phyloP scores from a whole-genome alignment of 192 early-diverging fungal genomes.

The Jimgerdemannia lactiflua region DNA sequence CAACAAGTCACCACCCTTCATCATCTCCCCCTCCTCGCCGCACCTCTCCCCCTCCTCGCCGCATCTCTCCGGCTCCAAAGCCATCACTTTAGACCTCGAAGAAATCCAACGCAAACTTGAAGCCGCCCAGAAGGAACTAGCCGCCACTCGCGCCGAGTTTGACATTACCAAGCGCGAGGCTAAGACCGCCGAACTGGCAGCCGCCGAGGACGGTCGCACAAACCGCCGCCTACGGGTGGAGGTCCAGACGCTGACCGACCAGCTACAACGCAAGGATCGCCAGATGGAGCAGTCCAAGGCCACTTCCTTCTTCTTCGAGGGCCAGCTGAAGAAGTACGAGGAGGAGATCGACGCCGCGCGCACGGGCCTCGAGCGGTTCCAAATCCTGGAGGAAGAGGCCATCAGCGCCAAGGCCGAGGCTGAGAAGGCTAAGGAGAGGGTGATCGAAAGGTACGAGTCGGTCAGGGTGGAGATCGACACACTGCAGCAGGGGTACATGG shows the following conservation, averaged over 20 bases:
- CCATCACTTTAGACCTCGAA: slow-evolving; percentile 22
- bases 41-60: neutral
- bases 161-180: slow-evolving; percentile 31
- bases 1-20: neutral
- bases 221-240: slow-evolving; percentile 33
- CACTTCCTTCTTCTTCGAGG: slow-evolving; percentile 40
- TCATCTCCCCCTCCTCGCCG: neutral
- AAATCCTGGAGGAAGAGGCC: slow-evolving; percentile 32
- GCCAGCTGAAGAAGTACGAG: slow-evolving; percentile 38
- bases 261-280: slow-evolving; percentile 35
- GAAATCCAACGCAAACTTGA: slow-evolving; percentile 34
- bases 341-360: slow-evolving; percentile 36
- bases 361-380: slow-evolving; percentile 30
- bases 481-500: slow-evolving; percentile 18
- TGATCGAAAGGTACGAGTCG: slow-evolving; percentile 19
- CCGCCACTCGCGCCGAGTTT: slow-evolving; percentile 16
- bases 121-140: slow-evolving; percentile 26
- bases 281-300: slow-evolving; percentile 38
- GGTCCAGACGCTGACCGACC: slow-evolving; percentile 34
- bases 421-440: slow-evolving; percentile 18
- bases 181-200: slow-evolving; percentile 26
- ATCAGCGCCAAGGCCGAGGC: slow-evolving; percentile 23
- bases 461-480: slow-evolving; percentile 16
- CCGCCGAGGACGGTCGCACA: slow-evolving; percentile 31
- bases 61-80: neutral